These are phyloP conservation scores for Margaritispora aquatica DNA, from an alignment of 495 filamentous ascomycete species.

Conservation along the genomic window DNA sequence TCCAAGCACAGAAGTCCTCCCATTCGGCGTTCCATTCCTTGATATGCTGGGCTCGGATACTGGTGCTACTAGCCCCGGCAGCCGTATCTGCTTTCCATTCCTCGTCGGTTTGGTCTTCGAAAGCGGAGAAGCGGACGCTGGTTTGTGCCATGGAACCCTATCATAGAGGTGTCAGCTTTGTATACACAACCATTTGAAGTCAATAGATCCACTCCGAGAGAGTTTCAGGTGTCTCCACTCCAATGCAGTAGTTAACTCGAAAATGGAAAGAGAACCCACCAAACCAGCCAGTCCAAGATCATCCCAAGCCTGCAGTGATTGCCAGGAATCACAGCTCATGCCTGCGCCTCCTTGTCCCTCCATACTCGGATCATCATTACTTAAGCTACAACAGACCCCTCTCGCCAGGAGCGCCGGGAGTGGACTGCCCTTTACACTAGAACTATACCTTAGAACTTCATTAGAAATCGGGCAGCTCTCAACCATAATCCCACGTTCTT, in stretches of 20 bases:
- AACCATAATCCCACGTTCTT: slow-evolving; percentile 75
- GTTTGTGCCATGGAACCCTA: slow-evolving; percentile 83
- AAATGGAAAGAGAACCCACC: slow-evolving; percentile 1
- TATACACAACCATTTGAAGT: neutral
- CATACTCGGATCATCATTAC: slow-evolving; percentile 80
- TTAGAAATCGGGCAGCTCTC: slow-evolving; percentile 85
- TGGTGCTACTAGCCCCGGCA: slow-evolving; percentile 62
- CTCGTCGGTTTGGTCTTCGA: slow-evolving; percentile 63
- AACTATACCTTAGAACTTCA: slow-evolving; percentile 70
- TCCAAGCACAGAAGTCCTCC: slow-evolving; percentile 86
- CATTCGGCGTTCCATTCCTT: slow-evolving; percentile 71
- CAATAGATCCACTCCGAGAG: no score
- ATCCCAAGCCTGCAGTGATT: slow-evolving; percentile 54
- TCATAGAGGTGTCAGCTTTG: neutral
- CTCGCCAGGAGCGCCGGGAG: slow-evolving; percentile 77
- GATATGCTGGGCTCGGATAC: slow-evolving; percentile 61
- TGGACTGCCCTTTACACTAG: slow-evolving; percentile 68
- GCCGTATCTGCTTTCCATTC: slow-evolving; percentile 65
- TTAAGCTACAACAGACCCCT: slow-evolving; percentile 66
- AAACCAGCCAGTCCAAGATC: slow-evolving; percentile 71
- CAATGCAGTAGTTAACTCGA: neutral
- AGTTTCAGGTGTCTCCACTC: no score
- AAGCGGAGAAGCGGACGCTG: slow-evolving; percentile 80
- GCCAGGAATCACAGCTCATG: slow-evolving; percentile 86
- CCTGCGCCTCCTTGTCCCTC: slow-evolving; percentile 67